Conservation (phyloP, 2,329 filamentous ascomycete genomes). For the Plenodomus biglobosus region DNA sequence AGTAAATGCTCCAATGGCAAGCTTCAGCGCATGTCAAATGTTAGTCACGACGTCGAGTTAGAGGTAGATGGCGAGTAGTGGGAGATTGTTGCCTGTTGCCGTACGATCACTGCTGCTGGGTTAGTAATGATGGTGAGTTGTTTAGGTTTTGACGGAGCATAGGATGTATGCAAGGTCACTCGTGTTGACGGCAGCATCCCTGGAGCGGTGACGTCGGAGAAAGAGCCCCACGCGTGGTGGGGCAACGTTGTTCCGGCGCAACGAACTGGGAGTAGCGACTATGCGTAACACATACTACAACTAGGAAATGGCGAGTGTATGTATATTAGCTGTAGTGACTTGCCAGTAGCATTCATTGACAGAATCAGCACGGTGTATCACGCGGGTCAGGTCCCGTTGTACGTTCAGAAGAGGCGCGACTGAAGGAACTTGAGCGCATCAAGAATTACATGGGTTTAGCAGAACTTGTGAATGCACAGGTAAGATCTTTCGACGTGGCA, state of each 20-base stretch:
- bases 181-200: slow-evolving; percentile 16
- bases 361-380: slow-evolving; percentile 75
- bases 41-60: slow-evolving; percentile 12
- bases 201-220: slow-evolving; percentile 18
- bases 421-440: slow-evolving; percentile 75
- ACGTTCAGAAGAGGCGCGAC: slow-evolving; percentile 68
- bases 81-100: slow-evolving; percentile 19
- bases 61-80: slow-evolving; percentile 11
- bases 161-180: slow-evolving; percentile 11
- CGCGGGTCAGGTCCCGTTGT: slow-evolving; percentile 58
- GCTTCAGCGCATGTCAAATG: slow-evolving; percentile 24
- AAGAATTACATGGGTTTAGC: slow-evolving; percentile 73
- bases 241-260: slow-evolving; percentile 29
- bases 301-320: slow-evolving; percentile 46
- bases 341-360: slow-evolving; percentile 20
- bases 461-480: slow-evolving; percentile 65
- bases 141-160: slow-evolving; percentile 22
- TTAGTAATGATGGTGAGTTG: slow-evolving; percentile 34
- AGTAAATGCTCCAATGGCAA: slow-evolving; percentile 1
- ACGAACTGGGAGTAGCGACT: slow-evolving; percentile 15
- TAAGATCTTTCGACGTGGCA: slow-evolving; percentile 34
- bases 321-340: slow-evolving; percentile 20
- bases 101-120: slow-evolving; percentile 31
- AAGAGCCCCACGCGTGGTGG: slow-evolving; percentile 32
- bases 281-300: slow-evolving; percentile 1